These are phyloP conservation scores for Vitellaria paradoxa DNA, from an alignment of 179 eudicot species.

Conservation along the genomic window DNA sequence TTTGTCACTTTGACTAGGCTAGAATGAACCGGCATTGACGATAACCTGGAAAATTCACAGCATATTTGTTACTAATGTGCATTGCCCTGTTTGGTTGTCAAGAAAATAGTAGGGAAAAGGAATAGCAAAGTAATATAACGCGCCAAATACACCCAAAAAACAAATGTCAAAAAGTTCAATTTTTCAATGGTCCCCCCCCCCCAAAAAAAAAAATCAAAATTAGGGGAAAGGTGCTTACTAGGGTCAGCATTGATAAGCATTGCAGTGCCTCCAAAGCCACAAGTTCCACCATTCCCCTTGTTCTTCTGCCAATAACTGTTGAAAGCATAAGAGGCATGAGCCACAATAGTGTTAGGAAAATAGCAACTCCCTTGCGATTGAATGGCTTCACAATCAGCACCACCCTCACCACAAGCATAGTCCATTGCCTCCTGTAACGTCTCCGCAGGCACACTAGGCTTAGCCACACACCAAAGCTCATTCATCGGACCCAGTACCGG, in stretches of 20 bases:
- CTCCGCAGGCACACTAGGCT: constrained; percentile 88
- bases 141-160: neutral
- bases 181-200: too few species aligned
- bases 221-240: constrained; percentile 38
- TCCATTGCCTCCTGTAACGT: constrained; percentile 84
- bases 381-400: constrained; percentile 77
- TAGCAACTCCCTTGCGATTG: constrained; percentile 60
- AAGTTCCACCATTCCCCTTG: constrained; percentile 70
- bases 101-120: neutral
- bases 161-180: neutral
- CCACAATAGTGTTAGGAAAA: constrained; percentile 62
- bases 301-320: constrained; percentile 93
- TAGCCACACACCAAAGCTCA: constrained; percentile 88
- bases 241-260: constrained; percentile 91
- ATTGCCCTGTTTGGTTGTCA: neutral
- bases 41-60: constrained; percentile 46
- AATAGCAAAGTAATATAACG: neutral
- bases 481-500: constrained; percentile 11
- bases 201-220: too few species aligned
- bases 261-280: constrained; percentile 88
- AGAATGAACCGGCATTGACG: constrained; percentile 46
- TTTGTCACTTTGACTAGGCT: constrained; percentile 19
- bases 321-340: constrained; percentile 93
- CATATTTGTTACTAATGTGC: neutral
- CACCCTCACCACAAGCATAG: constrained; percentile 87